Evolutionary conservation across 1,284 basidiomycete species (phyloP), one percentile per base, ranked within the genome.

Genomic region (Filobasidium uniguttulatum): DNA sequence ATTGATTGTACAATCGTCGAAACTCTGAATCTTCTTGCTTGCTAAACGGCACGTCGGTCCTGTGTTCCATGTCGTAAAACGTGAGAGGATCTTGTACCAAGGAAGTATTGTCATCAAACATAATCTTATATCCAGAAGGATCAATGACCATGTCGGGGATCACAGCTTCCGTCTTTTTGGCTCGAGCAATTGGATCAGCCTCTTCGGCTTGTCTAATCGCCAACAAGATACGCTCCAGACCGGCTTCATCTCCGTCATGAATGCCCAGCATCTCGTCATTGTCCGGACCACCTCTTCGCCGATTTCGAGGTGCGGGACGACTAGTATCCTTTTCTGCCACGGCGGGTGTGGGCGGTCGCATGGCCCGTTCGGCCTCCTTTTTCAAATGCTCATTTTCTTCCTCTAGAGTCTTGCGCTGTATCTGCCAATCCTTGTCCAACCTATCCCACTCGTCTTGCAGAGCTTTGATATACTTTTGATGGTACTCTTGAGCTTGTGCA

Each of bases 71-170:
- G 14, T 41, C 46, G 31, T 55, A 55, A 30, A 52, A 55, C 8
- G n/a, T n/a, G 2, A 55, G 22, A 3, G 54, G 54, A 44, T 55
- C 50, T 25, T 17, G 20, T 5, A 55, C 54, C 17, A 55, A 28
- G 5, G 49, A 46, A 7, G 50, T 46, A 17, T 48, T 38, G 28
- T 55, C 54, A 26, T 52, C 50, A 19, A 49, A 55, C 12, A 44
- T 31, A 7, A 50, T 23, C 7, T 38, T 22, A 22, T 47, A 50
- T 10, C 44, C 26, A 45, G 47, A 40, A n/a, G 50, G 50, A 30
- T 54, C 49, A 5, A 54, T 31, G 22, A 44, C 35, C 54, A 55
- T 55, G 22, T 55, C 50, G 10, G 54, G 54, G n/a, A 55, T 46
- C 34, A 40, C 43, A 12, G 54, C 54, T 36, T 55, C 54, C 5